Conservation (phyloP, 2,329 filamentous ascomycete genomes). For the Trichoderma citrinoviride region DNA sequence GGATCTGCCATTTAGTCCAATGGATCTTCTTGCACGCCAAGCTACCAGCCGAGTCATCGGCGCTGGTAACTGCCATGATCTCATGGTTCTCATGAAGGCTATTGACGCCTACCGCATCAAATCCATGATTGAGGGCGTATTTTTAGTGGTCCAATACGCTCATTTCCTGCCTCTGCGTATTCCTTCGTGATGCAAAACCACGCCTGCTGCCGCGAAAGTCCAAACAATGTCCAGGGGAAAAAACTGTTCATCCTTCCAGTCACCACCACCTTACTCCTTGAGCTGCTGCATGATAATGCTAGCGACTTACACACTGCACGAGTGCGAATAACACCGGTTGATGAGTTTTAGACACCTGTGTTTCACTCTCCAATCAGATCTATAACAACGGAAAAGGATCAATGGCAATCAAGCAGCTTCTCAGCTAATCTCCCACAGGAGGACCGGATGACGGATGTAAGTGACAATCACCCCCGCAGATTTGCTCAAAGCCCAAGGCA, state of each 20-base stretch:
- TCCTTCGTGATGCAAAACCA: too few relatives aligned
- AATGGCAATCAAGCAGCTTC: background rate
- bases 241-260: too few relatives aligned
- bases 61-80: background rate
- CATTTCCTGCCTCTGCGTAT: too few relatives aligned
- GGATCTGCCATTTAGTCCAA: background rate
- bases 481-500: background rate
- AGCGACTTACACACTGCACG: background rate
- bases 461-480: background rate
- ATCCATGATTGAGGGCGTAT: background rate
- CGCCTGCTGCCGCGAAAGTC: too few relatives aligned
- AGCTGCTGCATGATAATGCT: background rate
- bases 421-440: background rate
- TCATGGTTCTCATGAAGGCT: background rate
- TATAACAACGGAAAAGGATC: background rate
- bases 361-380: too few relatives aligned
- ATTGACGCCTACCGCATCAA: background rate
- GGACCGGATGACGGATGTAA: conserved; percentile 4
- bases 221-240: too few relatives aligned
- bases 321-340: background rate
- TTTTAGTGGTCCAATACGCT: background rate
- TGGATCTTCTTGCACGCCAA: background rate
- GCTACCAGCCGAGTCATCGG: background rate
- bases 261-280: background rate
- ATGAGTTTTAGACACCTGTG: background rate